Conservation (phyloP, 2,329 filamentous ascomycete species). For the Aspergillus jensenii region DNA sequence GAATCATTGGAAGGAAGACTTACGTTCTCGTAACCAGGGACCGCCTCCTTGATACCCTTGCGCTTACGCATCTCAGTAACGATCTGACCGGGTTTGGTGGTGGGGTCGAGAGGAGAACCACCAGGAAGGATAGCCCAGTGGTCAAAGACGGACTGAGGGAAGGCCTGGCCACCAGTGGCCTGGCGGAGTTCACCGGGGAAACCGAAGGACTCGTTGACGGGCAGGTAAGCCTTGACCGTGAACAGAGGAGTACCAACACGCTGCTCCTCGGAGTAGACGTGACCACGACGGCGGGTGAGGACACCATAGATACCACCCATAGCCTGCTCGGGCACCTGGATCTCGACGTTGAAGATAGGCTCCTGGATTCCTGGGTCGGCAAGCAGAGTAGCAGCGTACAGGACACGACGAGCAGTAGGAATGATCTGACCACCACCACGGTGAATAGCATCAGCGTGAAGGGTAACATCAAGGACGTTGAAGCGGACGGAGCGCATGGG, state of each 20-base stretch:
- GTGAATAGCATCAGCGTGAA: constrained; percentile 99
- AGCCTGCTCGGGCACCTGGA: constrained; percentile 95
- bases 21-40: constrained; percentile 93
- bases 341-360: constrained; percentile 98
- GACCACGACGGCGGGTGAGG: constrained; percentile 94
- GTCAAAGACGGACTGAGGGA: constrained; percentile 98
- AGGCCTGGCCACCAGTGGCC: constrained; percentile 93
- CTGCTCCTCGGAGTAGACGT: constrained; percentile 99
- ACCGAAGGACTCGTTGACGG: constrained; percentile 96
- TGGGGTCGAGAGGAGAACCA: constrained; percentile 83
- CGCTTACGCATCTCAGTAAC: constrained; percentile 93
- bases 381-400: constrained; percentile 89
- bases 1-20: constrained; percentile 48
- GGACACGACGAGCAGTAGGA: constrained; percentile 93
- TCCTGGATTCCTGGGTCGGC: constrained; percentile 90
- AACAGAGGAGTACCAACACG: constrained; percentile 97
- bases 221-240: constrained; percentile 97
- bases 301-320: constrained; percentile 99
- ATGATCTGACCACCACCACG: constrained; percentile 99
- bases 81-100: constrained; percentile 77
- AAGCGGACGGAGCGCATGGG: constrained; percentile 96
- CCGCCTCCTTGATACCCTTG: constrained; percentile 98
- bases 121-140: constrained; percentile 97
- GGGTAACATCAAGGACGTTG: constrained; percentile 99
- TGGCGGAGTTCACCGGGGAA: constrained; percentile 97